phyloP scores from a whole-genome alignment of 768 basidiomycete species.

The Crassisporium funariophilum region DNA sequence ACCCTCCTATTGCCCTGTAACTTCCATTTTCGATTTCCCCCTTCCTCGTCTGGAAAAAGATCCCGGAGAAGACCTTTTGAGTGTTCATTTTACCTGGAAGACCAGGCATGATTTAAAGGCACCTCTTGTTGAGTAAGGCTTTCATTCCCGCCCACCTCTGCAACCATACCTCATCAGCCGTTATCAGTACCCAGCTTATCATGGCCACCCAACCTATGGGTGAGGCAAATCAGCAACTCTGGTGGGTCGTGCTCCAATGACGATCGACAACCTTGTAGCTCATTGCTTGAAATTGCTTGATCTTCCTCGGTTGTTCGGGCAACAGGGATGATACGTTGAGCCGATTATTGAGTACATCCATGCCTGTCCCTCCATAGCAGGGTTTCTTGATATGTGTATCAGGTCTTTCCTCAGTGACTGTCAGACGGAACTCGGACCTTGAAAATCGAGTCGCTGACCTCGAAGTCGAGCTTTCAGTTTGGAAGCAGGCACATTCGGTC shows the following conservation, averaged over 20 bases:
- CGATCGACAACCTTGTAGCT: conserved; percentile 13
- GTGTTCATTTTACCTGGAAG: conserved; percentile 50
- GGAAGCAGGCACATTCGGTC: conserved; percentile 71
- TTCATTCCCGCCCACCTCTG: conserved; percentile 43
- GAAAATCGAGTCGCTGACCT: conserved; percentile 67
- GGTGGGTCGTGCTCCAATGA: conserved; percentile 43
- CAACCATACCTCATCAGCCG: conserved; percentile 25
- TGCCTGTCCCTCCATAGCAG: conserved; percentile 7
- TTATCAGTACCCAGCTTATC: conserved; percentile 38
- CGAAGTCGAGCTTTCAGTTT: conserved; percentile 67
- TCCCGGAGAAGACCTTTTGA: conserved; percentile 57
- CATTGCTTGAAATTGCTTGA: too few relatives aligned
- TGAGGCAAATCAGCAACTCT: conserved; percentile 64
- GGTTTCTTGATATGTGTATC: conserved; percentile 7
- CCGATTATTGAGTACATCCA: conserved; percentile 54
- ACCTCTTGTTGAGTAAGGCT: conserved; percentile 42
- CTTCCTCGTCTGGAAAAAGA: conserved; percentile 56
- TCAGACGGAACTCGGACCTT: conserved; percentile 64
- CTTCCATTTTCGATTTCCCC: conserved; percentile 45
- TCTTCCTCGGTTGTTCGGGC: too few relatives aligned
- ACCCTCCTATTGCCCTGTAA: conserved; percentile 36
- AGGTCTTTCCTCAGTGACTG: conserved; percentile 67
- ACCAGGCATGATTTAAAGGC: conserved; percentile 47
- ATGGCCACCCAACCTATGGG: conserved; percentile 59
- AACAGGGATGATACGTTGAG: conserved; percentile 68